These are phyloP conservation scores for Saccharomyces hybrid DNA, from an alignment of 1,139 yeast genomes.

Conservation along the genomic window DNA sequence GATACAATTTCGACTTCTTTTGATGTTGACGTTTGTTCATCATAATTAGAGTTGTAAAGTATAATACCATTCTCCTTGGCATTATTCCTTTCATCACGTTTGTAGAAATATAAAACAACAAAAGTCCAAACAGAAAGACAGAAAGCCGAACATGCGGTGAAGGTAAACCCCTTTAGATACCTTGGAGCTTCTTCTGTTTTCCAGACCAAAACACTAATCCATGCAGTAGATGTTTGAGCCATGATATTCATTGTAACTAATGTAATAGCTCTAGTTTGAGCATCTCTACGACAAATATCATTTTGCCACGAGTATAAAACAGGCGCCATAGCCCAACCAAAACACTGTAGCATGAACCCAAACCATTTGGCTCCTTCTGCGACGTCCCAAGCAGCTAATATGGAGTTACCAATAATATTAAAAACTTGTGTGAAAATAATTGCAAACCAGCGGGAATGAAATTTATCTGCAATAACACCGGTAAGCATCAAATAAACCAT, in stretches of 20 bases:
- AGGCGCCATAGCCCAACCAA: slow-evolving; percentile 32
- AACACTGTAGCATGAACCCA: slow-evolving; percentile 32
- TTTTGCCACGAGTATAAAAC: slow-evolving; percentile 34
- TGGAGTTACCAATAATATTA: slow-evolving; percentile 38
- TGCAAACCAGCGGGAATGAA: slow-evolving; percentile 50
- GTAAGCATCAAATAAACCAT: slow-evolving; percentile 39
- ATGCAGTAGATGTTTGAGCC: slow-evolving; percentile 32
- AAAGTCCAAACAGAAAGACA: slow-evolving; percentile 47
- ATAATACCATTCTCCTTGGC: slow-evolving; percentile 50
- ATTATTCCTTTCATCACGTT: slow-evolving; percentile 46
- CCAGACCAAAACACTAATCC: slow-evolving; percentile 41
- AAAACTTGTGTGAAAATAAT: slow-evolving; percentile 45
- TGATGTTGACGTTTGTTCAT: neutral
- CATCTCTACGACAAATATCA: slow-evolving; percentile 33
- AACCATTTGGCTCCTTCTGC: slow-evolving; percentile 40
- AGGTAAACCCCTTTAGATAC: slow-evolving; percentile 44
- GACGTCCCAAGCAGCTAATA: slow-evolving; percentile 42
- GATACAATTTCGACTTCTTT: neutral
- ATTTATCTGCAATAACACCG: slow-evolving; percentile 44
- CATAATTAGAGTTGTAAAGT: slow-evolving; percentile 12
- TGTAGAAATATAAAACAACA: slow-evolving; percentile 50
- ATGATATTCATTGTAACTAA: slow-evolving; percentile 33
- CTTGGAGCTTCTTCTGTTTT: slow-evolving; percentile 49
- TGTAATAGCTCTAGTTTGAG: slow-evolving; percentile 33
- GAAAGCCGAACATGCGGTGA: slow-evolving; percentile 45